These are phyloP conservation scores for Talaromyces albobiverticillius DNA, from an alignment of 2,329 filamentous ascomycete species.

Conservation along the genomic window DNA sequence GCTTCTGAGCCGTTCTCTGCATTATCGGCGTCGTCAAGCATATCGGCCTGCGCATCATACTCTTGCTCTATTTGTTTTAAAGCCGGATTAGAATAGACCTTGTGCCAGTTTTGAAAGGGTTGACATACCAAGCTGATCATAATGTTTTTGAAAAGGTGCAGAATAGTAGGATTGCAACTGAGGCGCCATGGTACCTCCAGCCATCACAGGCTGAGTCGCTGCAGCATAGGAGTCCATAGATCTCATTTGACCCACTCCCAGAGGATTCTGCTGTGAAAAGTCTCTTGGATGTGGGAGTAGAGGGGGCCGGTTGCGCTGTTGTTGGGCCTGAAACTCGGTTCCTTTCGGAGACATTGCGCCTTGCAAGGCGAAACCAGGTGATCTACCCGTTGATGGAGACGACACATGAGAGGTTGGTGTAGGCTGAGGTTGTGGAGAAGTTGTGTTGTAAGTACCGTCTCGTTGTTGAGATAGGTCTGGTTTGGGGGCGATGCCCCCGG, in stretches of 20 bases:
- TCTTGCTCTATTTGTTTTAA: conserved; percentile 85
- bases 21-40: conserved; percentile 77
- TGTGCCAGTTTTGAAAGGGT: conserved; percentile 48
- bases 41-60: conserved; percentile 85
- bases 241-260: conserved; percentile 37
- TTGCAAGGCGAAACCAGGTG: conserved; percentile 60
- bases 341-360: conserved; percentile 61
- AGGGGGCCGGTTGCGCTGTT: conserved; percentile 51
- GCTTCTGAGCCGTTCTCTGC: conserved; percentile 64
- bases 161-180: conserved; percentile 66
- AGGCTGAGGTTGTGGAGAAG: conserved; percentile 72
- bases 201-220: conserved; percentile 25
- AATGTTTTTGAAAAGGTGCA: conserved; percentile 87
- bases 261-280: conserved; percentile 32
- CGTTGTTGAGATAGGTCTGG: conserved; percentile 53
- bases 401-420: conserved; percentile 77
- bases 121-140: conserved; percentile 90
- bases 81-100: conserved; percentile 43
- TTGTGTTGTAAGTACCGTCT: conserved; percentile 38
- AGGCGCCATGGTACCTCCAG: conserved; percentile 28
- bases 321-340: conserved; percentile 54
- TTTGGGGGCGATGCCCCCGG: conserved; percentile 71
- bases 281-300: conserved; percentile 39
- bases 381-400: conserved; percentile 62
- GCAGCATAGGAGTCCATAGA: conserved; percentile 27